phyloP scores from a whole-genome alignment of 441 rosid species.

The Adansonia gregorii region DNA sequence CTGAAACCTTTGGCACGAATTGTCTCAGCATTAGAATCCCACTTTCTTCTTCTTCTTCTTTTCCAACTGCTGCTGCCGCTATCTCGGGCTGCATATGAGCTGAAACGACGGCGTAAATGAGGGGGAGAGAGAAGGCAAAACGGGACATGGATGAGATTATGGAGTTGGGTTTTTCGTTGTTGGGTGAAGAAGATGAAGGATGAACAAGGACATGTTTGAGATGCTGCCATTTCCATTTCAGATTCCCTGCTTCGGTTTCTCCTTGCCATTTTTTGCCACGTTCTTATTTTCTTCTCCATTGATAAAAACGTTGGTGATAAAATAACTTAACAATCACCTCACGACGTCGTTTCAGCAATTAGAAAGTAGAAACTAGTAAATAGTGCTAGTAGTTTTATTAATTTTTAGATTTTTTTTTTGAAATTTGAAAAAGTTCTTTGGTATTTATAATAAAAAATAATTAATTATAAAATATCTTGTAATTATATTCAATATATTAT shows the following conservation, averaged over 20 bases:
- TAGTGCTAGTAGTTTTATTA: too few species aligned
- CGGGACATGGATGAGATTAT: not conserved
- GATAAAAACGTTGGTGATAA: slow-evolving; percentile 1
- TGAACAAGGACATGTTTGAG: slow-evolving; percentile 26
- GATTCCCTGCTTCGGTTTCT: not conserved
- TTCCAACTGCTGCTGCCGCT: not conserved
- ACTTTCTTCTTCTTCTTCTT: slow-evolving; percentile 7
- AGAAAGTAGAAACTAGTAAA: not conserved
- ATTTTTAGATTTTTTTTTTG: too few species aligned
- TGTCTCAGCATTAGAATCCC: slow-evolving; percentile 44
- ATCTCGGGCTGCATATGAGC: slow-evolving; percentile 17
- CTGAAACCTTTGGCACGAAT: slow-evolving; percentile 30
- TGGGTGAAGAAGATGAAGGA: slow-evolving; percentile 10
- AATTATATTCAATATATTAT: too few species aligned
- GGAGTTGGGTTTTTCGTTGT: not conserved
- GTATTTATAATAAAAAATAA: too few species aligned
- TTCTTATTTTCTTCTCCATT: slow-evolving; percentile 49
- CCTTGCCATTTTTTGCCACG: slow-evolving; percentile 62
- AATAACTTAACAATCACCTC: not conserved
- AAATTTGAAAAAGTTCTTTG: too few species aligned
- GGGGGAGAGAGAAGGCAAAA: not conserved
- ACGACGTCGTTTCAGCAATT: not conserved
- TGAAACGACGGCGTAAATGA: slow-evolving; percentile 21
- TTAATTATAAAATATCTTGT: too few species aligned
- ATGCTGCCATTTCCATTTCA: slow-evolving; percentile 25